These are phyloP conservation scores for Apiotrichum sp. DNA, from an alignment of 1,284 basidiomycete genomes.

Conservation along the genomic window DNA sequence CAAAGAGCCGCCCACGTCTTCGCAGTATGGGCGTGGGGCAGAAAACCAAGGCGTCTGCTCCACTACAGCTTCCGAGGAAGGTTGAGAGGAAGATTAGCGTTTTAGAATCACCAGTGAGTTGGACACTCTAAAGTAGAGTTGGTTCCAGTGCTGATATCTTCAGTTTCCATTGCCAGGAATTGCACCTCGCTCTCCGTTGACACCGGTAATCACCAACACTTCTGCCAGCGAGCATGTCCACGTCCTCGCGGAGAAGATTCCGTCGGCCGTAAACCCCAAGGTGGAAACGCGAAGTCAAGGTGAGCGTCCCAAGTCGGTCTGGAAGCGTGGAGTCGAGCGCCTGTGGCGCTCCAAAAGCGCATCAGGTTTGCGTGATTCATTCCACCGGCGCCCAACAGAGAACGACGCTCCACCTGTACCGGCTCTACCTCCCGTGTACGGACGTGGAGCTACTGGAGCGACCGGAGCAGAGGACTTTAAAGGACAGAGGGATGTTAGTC, in stretches of 20 bases:
- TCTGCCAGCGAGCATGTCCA: not conserved
- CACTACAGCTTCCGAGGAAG: not conserved
- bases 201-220: not conserved
- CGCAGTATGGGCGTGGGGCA: not conserved
- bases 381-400: slow-evolving; percentile 1
- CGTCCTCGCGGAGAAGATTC: not conserved
- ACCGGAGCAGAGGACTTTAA: too few relatives aligned
- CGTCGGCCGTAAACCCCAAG: not conserved
- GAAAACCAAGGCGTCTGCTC: not conserved
- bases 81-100: not conserved
- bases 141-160: too few relatives aligned
- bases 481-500: not conserved
- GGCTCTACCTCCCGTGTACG: slow-evolving; percentile 11
- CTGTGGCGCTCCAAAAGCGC: slow-evolving; percentile 36
- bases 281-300: not conserved
- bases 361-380: slow-evolving; percentile 33
- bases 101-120: not conserved
- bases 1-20: slow-evolving; percentile 3
- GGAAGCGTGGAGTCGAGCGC: slow-evolving; percentile 39
- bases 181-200: not conserved
- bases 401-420: slow-evolving; percentile 24
- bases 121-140: not conserved
- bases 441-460: not conserved
- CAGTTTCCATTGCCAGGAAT: not conserved
- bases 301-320: slow-evolving; percentile 22